Base-by-base conservation (phyloP, 495 filamentous ascomycete species). In the Thermochaetoides thermophila region DNA sequence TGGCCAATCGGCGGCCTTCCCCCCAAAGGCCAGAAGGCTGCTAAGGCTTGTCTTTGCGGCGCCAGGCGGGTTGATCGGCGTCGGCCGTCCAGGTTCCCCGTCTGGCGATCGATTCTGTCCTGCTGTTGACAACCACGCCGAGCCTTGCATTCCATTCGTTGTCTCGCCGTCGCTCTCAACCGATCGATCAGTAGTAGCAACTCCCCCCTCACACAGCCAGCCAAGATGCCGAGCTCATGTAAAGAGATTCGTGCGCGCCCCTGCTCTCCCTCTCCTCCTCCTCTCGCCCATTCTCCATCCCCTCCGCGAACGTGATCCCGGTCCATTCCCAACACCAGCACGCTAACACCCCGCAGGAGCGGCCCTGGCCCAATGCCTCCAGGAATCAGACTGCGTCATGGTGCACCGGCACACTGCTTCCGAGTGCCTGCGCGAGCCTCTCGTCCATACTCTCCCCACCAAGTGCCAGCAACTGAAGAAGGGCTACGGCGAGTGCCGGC, bases 381-480 rank as follows among this genome's bases (percentile, higher is more conserved):
- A 92, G 59, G 73, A 86, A 53, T 91, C 82, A 37, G 87, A 95
- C 44, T 97, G 89, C 58, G 78, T 97, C 28, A 81, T 97, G 71
- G 68, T 92, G 30, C 63, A 93, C 31, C 82, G 89, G 32, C 73
- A 94, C 61, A 71, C 71, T 7, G 78, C 89, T 22, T 67, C 72
- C 41, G 89, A 97, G 47, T 97, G 89, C 55, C 71, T 97, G 16
- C 76, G 81, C 17, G 66, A 73, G 12, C 89, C 87, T 0, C 68
- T 86, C 18, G 56, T 65, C 48, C 75, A 89, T 18, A 73, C 74
- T 8, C 70, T 96, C 11, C 89, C 89, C 11, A 75, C 69, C 20
- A 73, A 74, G 58, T 97, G 89, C 54, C 89, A 91, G 55, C 91
- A 94, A 53, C 67, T 97, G 35, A 80, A 83, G 55, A 83, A 79